Conservation (phyloP, 768 basidiomycete species). For the Mycena albidolilacea region DNA sequence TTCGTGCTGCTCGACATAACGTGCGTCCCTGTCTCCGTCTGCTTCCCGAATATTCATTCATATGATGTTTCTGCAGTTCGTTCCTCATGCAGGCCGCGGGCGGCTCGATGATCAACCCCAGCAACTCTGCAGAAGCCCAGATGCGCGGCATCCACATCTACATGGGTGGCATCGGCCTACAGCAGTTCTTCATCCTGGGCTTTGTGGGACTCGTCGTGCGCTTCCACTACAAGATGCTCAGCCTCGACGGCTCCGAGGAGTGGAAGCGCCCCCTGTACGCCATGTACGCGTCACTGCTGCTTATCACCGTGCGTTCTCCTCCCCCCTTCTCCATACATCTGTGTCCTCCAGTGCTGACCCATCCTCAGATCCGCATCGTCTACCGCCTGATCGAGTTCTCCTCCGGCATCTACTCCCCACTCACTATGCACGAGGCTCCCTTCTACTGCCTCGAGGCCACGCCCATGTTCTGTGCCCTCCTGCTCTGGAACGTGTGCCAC, state of each 20-base stretch:
- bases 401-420: not conserved
- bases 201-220: not conserved
- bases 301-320: not conserved
- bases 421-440: not conserved
- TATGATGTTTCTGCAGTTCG: not conserved
- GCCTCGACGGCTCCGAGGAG: not conserved
- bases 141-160: not conserved
- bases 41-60: not conserved
- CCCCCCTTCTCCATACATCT: too few species aligned
- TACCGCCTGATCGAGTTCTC: not conserved
- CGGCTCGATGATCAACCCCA: not conserved
- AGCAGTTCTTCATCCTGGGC: not conserved
- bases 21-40: not conserved
- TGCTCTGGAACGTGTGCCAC: constrained; percentile 38
- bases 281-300: not conserved
- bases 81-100: not conserved
- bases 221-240: not conserved
- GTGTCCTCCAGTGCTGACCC: too few species aligned
- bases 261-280: not conserved
- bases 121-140: not conserved
- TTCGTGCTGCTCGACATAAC: not conserved
- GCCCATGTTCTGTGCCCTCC: constrained; percentile 41
- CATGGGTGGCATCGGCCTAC: not conserved
- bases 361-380: not conserved
- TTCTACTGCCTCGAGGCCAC: constrained; percentile 43